A percentile compares a stretch with the other conserved stretches of the same genome.
Evolutionary conservation across 2,329 filamentous ascomycete species (phyloP).

Genomic region (Blastomyces gilchristii): DNA sequence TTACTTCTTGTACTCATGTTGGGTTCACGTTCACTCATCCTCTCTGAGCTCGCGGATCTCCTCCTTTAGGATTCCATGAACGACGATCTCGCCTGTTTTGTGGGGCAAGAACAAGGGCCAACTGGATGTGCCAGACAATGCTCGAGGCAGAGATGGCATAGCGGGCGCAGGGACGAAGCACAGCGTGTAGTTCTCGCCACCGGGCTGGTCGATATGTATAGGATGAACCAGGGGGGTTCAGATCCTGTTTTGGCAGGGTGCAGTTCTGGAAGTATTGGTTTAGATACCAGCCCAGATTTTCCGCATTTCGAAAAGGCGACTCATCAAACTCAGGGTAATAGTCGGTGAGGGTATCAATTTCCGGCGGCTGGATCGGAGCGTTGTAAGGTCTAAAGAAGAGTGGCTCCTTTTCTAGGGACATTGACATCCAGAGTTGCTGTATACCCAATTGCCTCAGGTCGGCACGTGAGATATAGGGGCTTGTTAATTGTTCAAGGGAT

Average conservation of each 20-base stretch:
- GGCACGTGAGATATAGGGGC: constrained; percentile 3
- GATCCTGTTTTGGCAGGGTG: constrained; percentile 3
- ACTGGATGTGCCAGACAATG: no score
- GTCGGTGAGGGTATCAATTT: constrained; percentile 6
- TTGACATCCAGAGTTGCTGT: constrained; percentile 2
- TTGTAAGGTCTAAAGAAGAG: constrained; percentile 8
- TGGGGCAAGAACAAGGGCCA: no score
- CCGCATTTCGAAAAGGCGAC: constrained; percentile 5
- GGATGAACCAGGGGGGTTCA: constrained; percentile 6
- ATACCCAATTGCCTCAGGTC: constrained; percentile 1
- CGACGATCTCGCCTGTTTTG: no score
- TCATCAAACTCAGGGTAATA: constrained; percentile 7
- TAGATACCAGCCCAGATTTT: constrained; percentile 6
- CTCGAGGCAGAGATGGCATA: no score
- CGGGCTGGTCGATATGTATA: no score
- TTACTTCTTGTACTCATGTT: no score
- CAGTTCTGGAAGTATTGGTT: constrained; percentile 6
- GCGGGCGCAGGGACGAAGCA: no score
- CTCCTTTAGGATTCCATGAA: no score
- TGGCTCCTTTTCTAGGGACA: neutral
- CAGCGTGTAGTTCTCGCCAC: no score
- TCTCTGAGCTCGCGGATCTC: no score
- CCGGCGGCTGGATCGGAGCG: constrained; percentile 1
- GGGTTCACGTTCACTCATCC: no score
- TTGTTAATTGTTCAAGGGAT: constrained; percentile 5